A percentile compares a stretch with the other conserved stretches of the same genome.
phyloP scores from a whole-genome alignment of 441 rosid species.

The Erodium trifolium region DNA sequence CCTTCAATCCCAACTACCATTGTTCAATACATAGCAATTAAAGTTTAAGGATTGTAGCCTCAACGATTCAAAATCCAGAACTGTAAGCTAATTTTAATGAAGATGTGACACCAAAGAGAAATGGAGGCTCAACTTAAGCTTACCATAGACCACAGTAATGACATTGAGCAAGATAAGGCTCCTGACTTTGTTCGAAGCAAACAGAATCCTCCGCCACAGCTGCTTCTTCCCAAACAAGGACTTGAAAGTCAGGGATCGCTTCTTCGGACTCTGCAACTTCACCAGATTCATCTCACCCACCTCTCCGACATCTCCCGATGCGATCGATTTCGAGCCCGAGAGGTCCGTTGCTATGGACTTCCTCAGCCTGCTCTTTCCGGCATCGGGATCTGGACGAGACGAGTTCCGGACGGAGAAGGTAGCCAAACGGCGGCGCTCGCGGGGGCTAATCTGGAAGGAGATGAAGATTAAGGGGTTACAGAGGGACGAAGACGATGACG shows the following conservation, averaged over 20 bases:
- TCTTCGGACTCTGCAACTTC: slow-evolving; percentile 1
- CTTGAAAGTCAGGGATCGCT: slow-evolving; percentile 14
- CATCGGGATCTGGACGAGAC: slow-evolving; percentile 7
- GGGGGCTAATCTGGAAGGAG: background rate
- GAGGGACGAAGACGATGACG: slow-evolving; percentile 4
- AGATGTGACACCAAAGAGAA: background rate
- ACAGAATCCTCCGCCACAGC: slow-evolving; percentile 33
- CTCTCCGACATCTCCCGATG: background rate
- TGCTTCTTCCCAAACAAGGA: slow-evolving; percentile 29
- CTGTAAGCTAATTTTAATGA: too few species aligned
- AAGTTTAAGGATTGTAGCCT: background rate
- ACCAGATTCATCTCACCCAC: background rate
- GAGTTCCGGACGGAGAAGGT: slow-evolving; percentile 10
- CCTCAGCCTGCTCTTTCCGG: background rate
- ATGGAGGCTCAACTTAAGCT: background rate
- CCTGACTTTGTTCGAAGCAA: slow-evolving; percentile 38
- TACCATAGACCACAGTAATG: slow-evolving; percentile 47
- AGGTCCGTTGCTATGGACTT: slow-evolving; percentile 3
- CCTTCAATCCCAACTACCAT: background rate
- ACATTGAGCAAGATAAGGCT: slow-evolving; percentile 50
- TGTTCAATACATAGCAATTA: background rate
- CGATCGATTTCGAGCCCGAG: slow-evolving; percentile 8
- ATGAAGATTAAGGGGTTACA: slow-evolving; percentile 1
- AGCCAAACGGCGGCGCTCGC: slow-evolving; percentile 7
- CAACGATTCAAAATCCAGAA: too few species aligned